A percentile compares a stretch with the other conserved stretches of the same genome.
Evolutionary conservation across 73 alveolate genomes (phyloP).

Genomic region (Symbiodinium natans): DNA sequence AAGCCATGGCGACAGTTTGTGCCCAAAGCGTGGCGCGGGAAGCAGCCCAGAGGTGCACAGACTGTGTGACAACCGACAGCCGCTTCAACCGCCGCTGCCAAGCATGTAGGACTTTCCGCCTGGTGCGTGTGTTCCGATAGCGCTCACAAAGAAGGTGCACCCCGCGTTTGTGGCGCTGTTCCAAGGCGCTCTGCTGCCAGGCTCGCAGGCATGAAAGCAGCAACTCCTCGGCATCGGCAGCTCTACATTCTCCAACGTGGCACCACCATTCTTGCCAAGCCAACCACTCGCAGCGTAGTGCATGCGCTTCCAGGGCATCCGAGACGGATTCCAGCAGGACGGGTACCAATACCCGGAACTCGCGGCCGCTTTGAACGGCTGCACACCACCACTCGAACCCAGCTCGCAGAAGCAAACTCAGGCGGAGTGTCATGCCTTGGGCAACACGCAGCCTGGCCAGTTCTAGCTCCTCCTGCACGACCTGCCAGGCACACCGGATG

Average conservation of each 20-base stretch:
- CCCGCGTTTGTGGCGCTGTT: conserved; percentile 81
- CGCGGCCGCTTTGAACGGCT: background rate
- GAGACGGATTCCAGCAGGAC: conserved; percentile 35
- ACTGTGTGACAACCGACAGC: background rate
- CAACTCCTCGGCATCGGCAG: conserved; percentile 18
- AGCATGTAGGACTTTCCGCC: conserved; percentile 37
- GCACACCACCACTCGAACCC: background rate
- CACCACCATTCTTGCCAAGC: conserved; percentile 55
- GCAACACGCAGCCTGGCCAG: conserved; percentile 2
- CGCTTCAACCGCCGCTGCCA: conserved; percentile 47
- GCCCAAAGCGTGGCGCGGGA: conserved; percentile 31
- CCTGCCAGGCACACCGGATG: background rate
- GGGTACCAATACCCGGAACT: conserved; percentile 27
- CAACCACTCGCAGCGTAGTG: background rate
- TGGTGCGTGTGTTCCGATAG: conserved; percentile 53
- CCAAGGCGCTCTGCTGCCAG: conserved; percentile 71
- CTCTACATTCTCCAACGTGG: conserved; percentile 20
- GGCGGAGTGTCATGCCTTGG: background rate
- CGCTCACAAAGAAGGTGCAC: conserved; percentile 43
- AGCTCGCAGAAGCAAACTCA: background rate
- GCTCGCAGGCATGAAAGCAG: conserved; percentile 2
- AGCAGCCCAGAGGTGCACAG: conserved; percentile 81
- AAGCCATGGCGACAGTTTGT: background rate
- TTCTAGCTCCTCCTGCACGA: background rate
- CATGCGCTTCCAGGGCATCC: conserved; percentile 1